These are phyloP conservation scores for Cryptosporidium viatorum DNA, from an alignment of 169 alveolate species.

Conservation along the genomic window DNA sequence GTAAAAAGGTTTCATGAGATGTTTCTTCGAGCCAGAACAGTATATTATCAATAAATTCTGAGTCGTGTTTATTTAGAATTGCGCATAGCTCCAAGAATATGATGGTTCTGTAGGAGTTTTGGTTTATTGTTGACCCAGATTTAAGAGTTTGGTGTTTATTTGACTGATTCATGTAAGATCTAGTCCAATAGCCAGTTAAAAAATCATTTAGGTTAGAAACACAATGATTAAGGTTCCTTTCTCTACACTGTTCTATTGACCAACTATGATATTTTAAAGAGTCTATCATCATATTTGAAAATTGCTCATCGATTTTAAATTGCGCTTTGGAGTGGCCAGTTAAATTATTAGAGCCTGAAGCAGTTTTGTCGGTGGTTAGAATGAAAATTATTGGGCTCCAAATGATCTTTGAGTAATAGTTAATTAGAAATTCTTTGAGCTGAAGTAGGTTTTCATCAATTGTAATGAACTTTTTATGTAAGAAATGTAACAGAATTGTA, in stretches of 20 bases:
- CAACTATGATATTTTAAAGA: constrained; percentile 21
- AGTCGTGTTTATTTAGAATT: not conserved
- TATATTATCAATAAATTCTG: not conserved
- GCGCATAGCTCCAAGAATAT: constrained; percentile 9
- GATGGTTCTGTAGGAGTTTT: not conserved
- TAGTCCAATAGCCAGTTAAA: constrained; percentile 15
- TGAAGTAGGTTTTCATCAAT: not conserved
- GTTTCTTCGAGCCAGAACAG: not conserved
- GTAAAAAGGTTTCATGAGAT: constrained; percentile 17
- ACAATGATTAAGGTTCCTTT: not conserved
- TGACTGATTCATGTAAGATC: constrained; percentile 8
- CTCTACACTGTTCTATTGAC: constrained; percentile 37
- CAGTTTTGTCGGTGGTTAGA: not conserved
- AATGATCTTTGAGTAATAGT: constrained; percentile 36
- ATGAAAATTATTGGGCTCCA: constrained; percentile 44
- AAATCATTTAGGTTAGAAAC: not conserved
- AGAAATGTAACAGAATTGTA: constrained; percentile 11
- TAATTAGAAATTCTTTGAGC: constrained; percentile 12
- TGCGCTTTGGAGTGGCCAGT: constrained; percentile 3
- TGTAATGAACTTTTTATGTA: not conserved
- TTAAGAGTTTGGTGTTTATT: not conserved
- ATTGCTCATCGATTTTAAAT: constrained; percentile 17
- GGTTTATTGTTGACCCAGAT: not conserved
- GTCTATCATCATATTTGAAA: constrained; percentile 27
- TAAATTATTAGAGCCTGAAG: not conserved